phyloP scores from a whole-genome alignment of 139 green algal genomes.

The Diplosphaera chodatii region DNA sequence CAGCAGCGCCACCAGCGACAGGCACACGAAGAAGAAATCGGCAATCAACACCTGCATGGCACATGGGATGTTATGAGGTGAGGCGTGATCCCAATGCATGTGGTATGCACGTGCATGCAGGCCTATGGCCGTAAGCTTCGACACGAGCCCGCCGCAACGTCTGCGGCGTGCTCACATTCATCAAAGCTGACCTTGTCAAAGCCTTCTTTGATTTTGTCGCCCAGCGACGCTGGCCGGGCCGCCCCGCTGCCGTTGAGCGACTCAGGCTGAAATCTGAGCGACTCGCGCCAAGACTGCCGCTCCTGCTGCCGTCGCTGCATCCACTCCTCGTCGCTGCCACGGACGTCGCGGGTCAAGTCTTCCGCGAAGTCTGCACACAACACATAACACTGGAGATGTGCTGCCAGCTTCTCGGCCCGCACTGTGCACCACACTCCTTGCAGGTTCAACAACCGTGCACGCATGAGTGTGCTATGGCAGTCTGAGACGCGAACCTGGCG shows the following conservation, averaged over 20 bases:
- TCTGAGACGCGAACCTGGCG: no score
- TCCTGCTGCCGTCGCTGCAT: neutral
- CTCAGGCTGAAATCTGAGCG: neutral
- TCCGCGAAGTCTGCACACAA: neutral
- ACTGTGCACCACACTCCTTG: no score
- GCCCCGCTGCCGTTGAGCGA: neutral
- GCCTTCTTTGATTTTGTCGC: neutral
- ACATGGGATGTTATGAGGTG: no score
- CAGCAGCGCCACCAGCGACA: conserved; percentile 62
- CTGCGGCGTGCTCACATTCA: no score
- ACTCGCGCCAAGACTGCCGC: neutral
- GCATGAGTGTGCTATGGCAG: no score
- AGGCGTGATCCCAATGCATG: no score
- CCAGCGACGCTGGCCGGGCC: neutral
- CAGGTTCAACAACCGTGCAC: no score
- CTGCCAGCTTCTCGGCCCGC: no score
- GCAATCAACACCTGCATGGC: conserved; percentile 77
- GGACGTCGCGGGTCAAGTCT: neutral
- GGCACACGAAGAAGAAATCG: conserved; percentile 82
- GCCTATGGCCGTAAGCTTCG: no score
- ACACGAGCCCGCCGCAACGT: no score
- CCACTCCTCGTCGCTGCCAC: neutral
- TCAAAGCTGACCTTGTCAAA: neutral
- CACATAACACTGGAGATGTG: neutral
- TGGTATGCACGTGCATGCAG: no score